Evolutionary conservation across 129 eudicot genomes (phyloP).

Genomic region (sunflower (Helianthus annuus)): HanXRQr2.0-SUNRISE NC_035448.2:181105213-181105712

Average conservation of each 20-base stretch:
- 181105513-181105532: no score
- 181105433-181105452: background rate
- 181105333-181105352: constrained; percentile 46
- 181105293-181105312: constrained; percentile 56
- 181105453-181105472: background rate
- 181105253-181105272: constrained; percentile 55
- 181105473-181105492: no score
- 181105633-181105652: no score
- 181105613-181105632: no score
- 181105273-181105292: constrained; percentile 31
- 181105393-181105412: constrained; percentile 54
- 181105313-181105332: constrained; percentile 43
- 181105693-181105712: no score
- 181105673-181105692: no score
- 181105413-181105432: background rate
- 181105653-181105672: no score
- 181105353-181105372: constrained; percentile 56
- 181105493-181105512: no score
- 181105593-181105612: no score
- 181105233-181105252: constrained; percentile 63
- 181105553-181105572: no score
- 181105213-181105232: constrained; percentile 72
- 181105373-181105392: constrained; percentile 39
- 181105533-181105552: no score
- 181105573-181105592: no score